phyloP scores from a whole-genome alignment of 1,284 basidiomycete genomes.

The Irpex sp. region DNA sequence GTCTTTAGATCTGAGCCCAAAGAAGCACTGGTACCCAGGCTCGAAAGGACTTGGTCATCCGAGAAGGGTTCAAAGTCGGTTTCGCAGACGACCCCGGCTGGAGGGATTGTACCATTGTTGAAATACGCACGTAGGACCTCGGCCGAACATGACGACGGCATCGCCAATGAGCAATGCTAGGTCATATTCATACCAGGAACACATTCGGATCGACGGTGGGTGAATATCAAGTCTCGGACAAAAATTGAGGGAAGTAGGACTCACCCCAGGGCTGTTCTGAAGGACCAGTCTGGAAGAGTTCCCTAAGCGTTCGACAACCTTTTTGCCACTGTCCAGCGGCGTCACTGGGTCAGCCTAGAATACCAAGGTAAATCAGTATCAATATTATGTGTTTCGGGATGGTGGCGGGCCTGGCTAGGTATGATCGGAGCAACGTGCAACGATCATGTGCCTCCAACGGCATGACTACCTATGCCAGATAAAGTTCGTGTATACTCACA shows the following conservation, averaged over 20 bases:
- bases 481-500: slow-evolving; percentile 10
- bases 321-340: slow-evolving; percentile 22
- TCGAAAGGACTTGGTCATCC: not conserved
- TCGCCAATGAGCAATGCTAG: slow-evolving; percentile 22
- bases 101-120: slow-evolving; percentile 25
- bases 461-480: not conserved
- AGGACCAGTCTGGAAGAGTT: slow-evolving; percentile 22
- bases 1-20: not conserved
- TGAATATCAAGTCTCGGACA: not conserved
- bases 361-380: not conserved
- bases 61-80: slow-evolving; percentile 20
- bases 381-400: not conserved
- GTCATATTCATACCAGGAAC: not conserved
- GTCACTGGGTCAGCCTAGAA: slow-evolving; percentile 25
- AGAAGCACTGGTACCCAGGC: not conserved
- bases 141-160: slow-evolving; percentile 21
- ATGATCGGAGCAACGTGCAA: not conserved
- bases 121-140: slow-evolving; percentile 20
- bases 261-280: slow-evolving; percentile 26
- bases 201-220: not conserved
- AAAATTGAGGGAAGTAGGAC: not conserved
- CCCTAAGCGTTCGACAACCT: slow-evolving; percentile 19
- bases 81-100: slow-evolving; percentile 21
- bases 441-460: not conserved
- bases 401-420: not conserved